Conservation (phyloP, 2,329 filamentous ascomycete genomes). For the Alternaria rosae region DNA sequence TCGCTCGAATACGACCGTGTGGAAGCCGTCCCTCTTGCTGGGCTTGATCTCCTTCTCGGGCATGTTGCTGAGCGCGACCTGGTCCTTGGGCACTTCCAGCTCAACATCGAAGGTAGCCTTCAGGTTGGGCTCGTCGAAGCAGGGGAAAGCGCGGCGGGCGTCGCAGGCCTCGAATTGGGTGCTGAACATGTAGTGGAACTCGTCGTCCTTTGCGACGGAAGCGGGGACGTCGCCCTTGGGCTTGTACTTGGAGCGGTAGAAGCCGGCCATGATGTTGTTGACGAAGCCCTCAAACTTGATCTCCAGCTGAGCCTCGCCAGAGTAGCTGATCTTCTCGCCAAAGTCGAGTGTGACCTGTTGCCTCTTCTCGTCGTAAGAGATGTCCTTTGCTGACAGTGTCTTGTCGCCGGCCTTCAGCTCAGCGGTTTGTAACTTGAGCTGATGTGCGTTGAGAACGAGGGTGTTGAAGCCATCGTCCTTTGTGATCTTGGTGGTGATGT, state of each 20-base stretch:
- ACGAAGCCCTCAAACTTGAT: constrained; percentile 82
- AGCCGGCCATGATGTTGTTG: constrained; percentile 88
- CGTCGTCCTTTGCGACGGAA: constrained; percentile 77
- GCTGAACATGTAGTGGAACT: constrained; percentile 76
- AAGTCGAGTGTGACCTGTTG: constrained; percentile 86
- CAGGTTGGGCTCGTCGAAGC: constrained; percentile 96
- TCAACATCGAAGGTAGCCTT: constrained; percentile 96
- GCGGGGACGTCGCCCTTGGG: constrained; percentile 73
- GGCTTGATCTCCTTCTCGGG: constrained; percentile 78
- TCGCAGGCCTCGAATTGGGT: constrained; percentile 98
- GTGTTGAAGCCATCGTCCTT: constrained; percentile 69
- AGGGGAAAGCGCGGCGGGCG: constrained; percentile 92
- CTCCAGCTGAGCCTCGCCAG: constrained; percentile 70
- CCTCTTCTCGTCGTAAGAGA: constrained; percentile 81
- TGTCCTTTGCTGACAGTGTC: constrained; percentile 67
- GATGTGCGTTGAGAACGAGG: constrained; percentile 83
- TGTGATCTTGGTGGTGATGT: constrained; percentile 77
- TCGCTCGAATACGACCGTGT: constrained; percentile 88
- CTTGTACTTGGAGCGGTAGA: constrained; percentile 95
- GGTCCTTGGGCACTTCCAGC: constrained; percentile 87
- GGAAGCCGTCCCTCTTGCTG: constrained; percentile 72
- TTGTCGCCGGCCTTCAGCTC: constrained; percentile 67
- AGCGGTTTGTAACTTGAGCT: constrained; percentile 77
- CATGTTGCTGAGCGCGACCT: constrained; percentile 95
- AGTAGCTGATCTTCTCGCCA: constrained; percentile 71